phyloP scores from a whole-genome alignment of 139 green algal genomes.

The Nannochloris sp. region DNA sequence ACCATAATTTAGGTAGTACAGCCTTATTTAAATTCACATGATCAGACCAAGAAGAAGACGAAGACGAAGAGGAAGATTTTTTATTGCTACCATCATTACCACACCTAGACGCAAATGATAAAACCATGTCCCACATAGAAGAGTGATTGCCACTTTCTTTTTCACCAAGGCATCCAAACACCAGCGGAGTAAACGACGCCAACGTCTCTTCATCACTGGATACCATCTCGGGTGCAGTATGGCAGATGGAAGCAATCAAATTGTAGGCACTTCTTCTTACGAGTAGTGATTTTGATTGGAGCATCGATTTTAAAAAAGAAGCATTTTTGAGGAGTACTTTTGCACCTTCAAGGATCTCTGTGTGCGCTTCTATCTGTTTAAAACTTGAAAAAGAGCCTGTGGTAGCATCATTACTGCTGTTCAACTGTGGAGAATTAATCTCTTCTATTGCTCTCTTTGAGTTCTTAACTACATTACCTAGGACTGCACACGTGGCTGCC shows the following conservation, averaged over 20 bases:
- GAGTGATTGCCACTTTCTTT: conserved; percentile 53
- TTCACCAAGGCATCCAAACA: conserved; percentile 45
- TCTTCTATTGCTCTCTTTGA: background rate
- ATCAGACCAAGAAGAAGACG: conserved; percentile 41
- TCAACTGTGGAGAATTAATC: background rate
- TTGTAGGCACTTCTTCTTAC: conserved; percentile 47
- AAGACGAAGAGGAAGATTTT: too few species aligned
- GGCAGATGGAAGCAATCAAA: conserved; percentile 11
- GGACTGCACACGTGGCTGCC: conserved; percentile 35
- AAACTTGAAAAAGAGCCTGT: too few species aligned
- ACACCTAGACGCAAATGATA: conserved; percentile 39
- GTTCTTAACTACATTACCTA: conserved; percentile 45
- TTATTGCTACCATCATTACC: too few species aligned
- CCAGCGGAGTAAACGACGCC: conserved; percentile 6
- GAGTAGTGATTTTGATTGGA: conserved; percentile 24
- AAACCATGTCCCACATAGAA: conserved; percentile 66
- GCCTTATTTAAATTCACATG: conserved; percentile 43
- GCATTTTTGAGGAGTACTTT: conserved; percentile 5
- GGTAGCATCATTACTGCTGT: too few species aligned
- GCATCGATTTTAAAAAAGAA: conserved; percentile 38
- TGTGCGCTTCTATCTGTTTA: too few species aligned
- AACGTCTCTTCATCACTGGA: conserved; percentile 5
- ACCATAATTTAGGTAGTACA: conserved; percentile 53
- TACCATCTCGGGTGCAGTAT: background rate
- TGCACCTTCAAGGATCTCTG: background rate